Base-by-base conservation (phyloP, 495 filamentous ascomycete species). In the Neurospora sp. region DNA sequence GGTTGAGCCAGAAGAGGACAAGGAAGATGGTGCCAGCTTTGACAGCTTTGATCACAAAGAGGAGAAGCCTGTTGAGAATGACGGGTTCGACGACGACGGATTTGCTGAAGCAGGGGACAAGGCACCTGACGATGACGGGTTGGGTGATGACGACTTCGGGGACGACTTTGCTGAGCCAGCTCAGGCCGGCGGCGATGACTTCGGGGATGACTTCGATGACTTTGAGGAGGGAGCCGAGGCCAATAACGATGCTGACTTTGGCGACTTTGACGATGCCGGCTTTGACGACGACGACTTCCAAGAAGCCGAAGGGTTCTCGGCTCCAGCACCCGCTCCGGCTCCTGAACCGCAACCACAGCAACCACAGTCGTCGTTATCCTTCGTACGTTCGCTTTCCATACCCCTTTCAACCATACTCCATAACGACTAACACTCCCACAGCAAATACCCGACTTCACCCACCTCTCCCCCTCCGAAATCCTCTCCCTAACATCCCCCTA, bases 181-280 rank as follows among this genome's bases (percentile, higher is more conserved):
- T 66, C 79, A 83, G 73, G 81, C 81, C 37, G 84, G 83, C 75
- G 87, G 81, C 31, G 87, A 87, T 75, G 90, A 85, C 23, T 91
- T 91, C 83, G 93, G 92, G 73, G 95, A 96, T 79, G 95, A 97
- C 74, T 97, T 98, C 88, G 96, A 98, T 82, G 95, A 98, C 77
- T 98, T 98, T 80, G 94, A 95, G 79, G 94, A 93, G 80, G 93
- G 91, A 49, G 88, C 87, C 71, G 90, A 90, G 72, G 88, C 89
- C 75, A 89, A 86, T 75, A 94, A 96, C 82, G 95, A 95, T 86
- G 93, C 90, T 70, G 94, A 97, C 81, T 98, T 98, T 84, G 93
- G 93, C 78, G 76, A 72, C 31, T 79, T 79, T 66, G 78, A 80
- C 46, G 23, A 60, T 31, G 49, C 49, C 49, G 49, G 49, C 5